phyloP scores from a whole-genome alignment of 139 green algal species.

The Micromonas commoda region DNA sequence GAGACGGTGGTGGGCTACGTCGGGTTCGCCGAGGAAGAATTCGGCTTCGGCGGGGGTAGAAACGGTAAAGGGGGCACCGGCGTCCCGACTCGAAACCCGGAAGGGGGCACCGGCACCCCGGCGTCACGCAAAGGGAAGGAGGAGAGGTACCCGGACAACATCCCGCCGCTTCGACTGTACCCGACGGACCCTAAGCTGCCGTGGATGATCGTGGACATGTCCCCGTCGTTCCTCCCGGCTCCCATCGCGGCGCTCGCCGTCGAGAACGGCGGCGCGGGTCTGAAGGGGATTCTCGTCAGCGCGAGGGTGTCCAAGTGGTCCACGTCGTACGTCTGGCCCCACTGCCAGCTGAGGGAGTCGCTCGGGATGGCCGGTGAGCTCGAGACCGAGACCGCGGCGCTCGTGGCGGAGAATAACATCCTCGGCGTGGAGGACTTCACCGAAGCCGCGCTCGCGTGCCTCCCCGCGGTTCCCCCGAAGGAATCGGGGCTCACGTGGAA shows the following conservation, averaged over 20 bases:
- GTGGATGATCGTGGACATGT: slow-evolving; percentile 37
- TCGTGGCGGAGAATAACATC: slow-evolving; percentile 23
- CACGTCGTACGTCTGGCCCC: not conserved
- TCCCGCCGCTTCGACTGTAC: slow-evolving; percentile 27
- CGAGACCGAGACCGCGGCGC: slow-evolving; percentile 60
- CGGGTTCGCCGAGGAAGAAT: slow-evolving; percentile 45
- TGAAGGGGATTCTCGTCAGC: slow-evolving; percentile 4
- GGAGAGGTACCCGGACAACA: not conserved
- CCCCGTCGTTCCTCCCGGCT: not conserved
- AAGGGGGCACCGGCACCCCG: no score
- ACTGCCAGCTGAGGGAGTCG: slow-evolving; percentile 42
- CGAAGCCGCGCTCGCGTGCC: slow-evolving; percentile 61
- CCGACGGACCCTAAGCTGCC: slow-evolving; percentile 65
- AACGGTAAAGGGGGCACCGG: no score
- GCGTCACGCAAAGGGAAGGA: no score
- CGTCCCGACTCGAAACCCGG: no score
- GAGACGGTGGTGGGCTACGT: slow-evolving; percentile 64
- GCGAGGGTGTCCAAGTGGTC: not conserved
- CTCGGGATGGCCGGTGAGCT: slow-evolving; percentile 56
- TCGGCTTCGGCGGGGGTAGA: not conserved
- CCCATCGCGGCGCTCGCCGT: not conserved
- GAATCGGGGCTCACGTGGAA: slow-evolving; percentile 45
- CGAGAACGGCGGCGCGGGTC: not conserved
- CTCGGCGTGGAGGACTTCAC: slow-evolving; percentile 37
- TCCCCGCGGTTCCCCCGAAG: slow-evolving; percentile 48